phyloP scores from a whole-genome alignment of 257 asterid genomes.

The Knoxia roxburghii region DNA sequence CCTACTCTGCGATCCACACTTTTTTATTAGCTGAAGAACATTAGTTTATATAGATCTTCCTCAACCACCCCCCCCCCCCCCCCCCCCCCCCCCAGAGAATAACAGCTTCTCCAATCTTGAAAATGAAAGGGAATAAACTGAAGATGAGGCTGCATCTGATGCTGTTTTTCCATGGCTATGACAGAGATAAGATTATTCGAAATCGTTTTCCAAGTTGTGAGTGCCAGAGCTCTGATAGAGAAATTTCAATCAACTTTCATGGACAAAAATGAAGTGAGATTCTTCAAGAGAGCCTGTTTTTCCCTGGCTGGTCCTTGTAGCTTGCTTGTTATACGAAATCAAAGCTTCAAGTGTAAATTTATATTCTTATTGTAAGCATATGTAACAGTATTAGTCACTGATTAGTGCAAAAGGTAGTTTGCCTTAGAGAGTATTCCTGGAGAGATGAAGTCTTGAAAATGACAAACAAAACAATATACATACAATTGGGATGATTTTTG shows the following conservation, averaged over 20 bases:
- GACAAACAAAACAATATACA: background rate
- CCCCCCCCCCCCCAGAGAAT: too few species aligned
- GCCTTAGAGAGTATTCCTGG: background rate
- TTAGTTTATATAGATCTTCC: constrained; percentile 23
- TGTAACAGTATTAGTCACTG: background rate
- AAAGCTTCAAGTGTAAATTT: background rate
- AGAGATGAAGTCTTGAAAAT: background rate
- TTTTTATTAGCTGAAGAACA: background rate
- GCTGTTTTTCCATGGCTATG: constrained; percentile 3
- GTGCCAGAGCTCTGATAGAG: background rate
- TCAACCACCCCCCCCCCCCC: too few species aligned
- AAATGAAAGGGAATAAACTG: constrained; percentile 9
- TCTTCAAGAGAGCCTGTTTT: background rate
- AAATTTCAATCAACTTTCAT: background rate
- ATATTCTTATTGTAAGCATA: background rate
- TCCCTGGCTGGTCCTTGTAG: background rate
- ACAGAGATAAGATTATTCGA: background rate
- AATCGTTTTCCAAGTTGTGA: background rate
- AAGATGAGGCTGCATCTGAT: constrained; percentile 20
- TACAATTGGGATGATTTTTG: background rate
- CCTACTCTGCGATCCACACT: background rate
- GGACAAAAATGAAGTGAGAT: background rate
- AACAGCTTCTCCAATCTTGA: too few species aligned
- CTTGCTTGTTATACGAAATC: background rate
- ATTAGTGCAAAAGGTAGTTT: too few species aligned